A percentile compares a stretch with the other conserved stretches of the same genome.
phyloP scores from a whole-genome alignment of 345 rosid species.

The Eucalyptus pauciflora region DNA sequence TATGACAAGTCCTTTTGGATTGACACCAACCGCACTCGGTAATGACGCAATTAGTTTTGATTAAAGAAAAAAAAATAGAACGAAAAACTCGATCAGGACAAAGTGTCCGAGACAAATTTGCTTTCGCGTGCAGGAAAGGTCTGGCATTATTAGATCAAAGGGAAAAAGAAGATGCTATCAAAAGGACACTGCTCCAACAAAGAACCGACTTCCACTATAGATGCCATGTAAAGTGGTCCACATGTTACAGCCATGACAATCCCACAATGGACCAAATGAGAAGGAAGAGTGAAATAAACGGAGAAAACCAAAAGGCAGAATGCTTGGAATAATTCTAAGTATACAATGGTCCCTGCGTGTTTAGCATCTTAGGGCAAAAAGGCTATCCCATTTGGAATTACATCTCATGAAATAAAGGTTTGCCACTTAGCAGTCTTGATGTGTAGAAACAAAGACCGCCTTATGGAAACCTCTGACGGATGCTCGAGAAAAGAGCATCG shows the following conservation, averaged over 20 bases:
- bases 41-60: not conserved
- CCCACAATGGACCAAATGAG: not conserved
- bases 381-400: not conserved
- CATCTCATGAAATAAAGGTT: not conserved
- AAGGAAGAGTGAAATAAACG: not conserved
- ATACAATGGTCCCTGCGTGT: not conserved
- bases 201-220: not conserved
- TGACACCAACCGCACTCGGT: not conserved
- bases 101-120: not conserved
- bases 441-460: not conserved
- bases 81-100: not conserved
- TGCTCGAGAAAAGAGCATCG: not conserved
- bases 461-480: not conserved
- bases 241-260: not conserved
- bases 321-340: not conserved
- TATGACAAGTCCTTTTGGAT: not conserved
- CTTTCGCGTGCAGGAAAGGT: not conserved
- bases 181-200: not conserved
- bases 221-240: not conserved
- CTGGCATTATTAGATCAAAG: not conserved
- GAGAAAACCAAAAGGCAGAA: not conserved
- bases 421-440: not conserved
- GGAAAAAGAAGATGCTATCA: not conserved
- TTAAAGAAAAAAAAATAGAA: not conserved
- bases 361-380: not conserved